Conservation (phyloP, 1,139 yeast genomes). For the Candida sanyaensis region DNA sequence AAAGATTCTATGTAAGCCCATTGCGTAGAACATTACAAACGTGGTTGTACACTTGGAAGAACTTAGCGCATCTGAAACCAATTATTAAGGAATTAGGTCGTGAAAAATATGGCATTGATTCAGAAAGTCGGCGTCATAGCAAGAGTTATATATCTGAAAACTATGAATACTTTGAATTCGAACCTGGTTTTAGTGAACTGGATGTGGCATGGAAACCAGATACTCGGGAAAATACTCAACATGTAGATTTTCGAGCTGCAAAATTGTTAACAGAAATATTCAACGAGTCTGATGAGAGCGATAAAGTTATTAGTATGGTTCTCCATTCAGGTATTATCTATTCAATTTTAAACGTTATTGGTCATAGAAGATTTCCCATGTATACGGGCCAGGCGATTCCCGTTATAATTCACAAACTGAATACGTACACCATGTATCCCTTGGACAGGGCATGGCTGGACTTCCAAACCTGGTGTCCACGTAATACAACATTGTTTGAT, state of each 20-base stretch:
- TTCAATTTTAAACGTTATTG: slow-evolving; percentile 28
- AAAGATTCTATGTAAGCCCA: slow-evolving; percentile 35
- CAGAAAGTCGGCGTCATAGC: slow-evolving; percentile 36
- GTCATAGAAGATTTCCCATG: slow-evolving; percentile 19
- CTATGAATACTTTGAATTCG: slow-evolving; percentile 30
- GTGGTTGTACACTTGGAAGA: slow-evolving; percentile 30
- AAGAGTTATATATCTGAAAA: slow-evolving; percentile 23
- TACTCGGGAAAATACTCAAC: slow-evolving; percentile 11
- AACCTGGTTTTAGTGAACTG: slow-evolving; percentile 24
- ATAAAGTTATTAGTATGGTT: slow-evolving; percentile 31
- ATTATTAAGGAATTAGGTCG: slow-evolving; percentile 34
- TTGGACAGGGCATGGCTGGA: slow-evolving; percentile 18
- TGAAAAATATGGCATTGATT: slow-evolving; percentile 41
- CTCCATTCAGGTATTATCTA: slow-evolving; percentile 36
- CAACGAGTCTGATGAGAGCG: slow-evolving; percentile 20
- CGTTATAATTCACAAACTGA: slow-evolving; percentile 10
- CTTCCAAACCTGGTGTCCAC: slow-evolving; percentile 17
- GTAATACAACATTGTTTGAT: not conserved
- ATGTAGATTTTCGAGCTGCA: slow-evolving; percentile 27
- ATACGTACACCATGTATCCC: slow-evolving; percentile 6
- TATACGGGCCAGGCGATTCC: slow-evolving; percentile 16
- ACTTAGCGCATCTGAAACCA: slow-evolving; percentile 20
- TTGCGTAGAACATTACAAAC: slow-evolving; percentile 37
- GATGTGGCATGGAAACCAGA: slow-evolving; percentile 30
- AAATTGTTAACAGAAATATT: slow-evolving; percentile 33